These are phyloP conservation scores for Cytospora paraplurivora DNA, from an alignment of 2,329 filamentous ascomycete genomes.

Conservation along the genomic window DNA sequence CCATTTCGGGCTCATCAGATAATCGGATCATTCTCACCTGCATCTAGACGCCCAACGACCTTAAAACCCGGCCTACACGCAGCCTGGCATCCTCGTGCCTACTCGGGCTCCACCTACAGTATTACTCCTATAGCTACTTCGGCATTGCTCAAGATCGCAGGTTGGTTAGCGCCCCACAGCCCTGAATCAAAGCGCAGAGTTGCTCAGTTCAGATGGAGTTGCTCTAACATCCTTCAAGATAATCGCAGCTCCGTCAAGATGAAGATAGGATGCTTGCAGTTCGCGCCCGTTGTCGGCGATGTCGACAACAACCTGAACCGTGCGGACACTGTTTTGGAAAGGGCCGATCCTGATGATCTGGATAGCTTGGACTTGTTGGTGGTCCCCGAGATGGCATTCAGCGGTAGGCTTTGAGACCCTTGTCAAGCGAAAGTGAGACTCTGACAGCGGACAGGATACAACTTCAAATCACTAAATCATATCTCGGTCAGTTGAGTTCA, in stretches of 20 bases:
- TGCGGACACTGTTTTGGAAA: slow-evolving; percentile 64
- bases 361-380: slow-evolving; percentile 73
- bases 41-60: neutral
- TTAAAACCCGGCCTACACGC: neutral
- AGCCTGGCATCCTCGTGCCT: neutral
- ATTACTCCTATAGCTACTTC: neutral
- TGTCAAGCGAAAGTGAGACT: too few relatives aligned
- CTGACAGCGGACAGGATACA: slow-evolving; percentile 61
- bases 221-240: slow-evolving; percentile 1
- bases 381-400: slow-evolving; percentile 75
- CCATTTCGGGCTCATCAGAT: slow-evolving; percentile 1
- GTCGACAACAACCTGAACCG: slow-evolving; percentile 69
- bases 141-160: neutral
- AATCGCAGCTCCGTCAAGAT: slow-evolving; percentile 43
- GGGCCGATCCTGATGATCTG: slow-evolving; percentile 53
- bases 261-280: slow-evolving; percentile 72
- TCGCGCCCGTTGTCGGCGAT: slow-evolving; percentile 70
- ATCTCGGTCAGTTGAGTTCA: slow-evolving; percentile 47
- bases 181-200: too few relatives aligned
- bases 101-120: neutral
- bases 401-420: slow-evolving; percentile 52
- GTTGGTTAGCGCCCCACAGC: neutral
- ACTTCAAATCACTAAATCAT: slow-evolving; percentile 69
- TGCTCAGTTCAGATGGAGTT: too few relatives aligned
- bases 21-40: neutral